These are phyloP conservation scores for Botrytis elliptica DNA, from an alignment of 2,329 filamentous ascomycete species.

Conservation along the genomic window DNA sequence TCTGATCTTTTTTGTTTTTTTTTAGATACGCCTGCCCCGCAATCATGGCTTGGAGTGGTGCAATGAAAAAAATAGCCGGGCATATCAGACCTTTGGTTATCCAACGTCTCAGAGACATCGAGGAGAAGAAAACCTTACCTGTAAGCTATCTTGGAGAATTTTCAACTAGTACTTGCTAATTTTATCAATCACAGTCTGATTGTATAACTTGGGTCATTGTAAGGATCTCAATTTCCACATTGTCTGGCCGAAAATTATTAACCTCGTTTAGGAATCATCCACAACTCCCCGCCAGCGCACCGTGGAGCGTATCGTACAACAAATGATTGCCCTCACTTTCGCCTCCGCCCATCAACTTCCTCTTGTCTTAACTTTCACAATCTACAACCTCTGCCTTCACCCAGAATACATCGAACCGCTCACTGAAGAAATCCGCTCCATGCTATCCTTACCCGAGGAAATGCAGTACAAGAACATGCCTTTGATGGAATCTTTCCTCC, in stretches of 20 bases:
- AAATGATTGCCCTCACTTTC: constrained; percentile 5
- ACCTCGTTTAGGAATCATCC: not conserved
- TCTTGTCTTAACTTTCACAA: not conserved
- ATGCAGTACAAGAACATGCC: constrained; percentile 1
- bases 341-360: constrained; percentile 11
- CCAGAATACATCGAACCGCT: constrained; percentile 9
- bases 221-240: not conserved
- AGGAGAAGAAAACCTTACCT: not conserved
- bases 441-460: not conserved
- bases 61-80: not conserved
- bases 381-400: constrained; percentile 10
- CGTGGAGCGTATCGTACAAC: constrained; percentile 1
- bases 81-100: constrained; percentile 5
- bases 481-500: not conserved
- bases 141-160: not conserved
- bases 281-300: not conserved
- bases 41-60: constrained; percentile 3
- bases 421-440: not conserved
- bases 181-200: not conserved
- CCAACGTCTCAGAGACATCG: not conserved
- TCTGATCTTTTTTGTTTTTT: not conserved
- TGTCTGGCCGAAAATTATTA: not conserved
- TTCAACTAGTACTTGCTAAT: not conserved
- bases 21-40: not conserved
- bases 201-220: constrained; percentile 2